Base-by-base conservation (phyloP, 768 basidiomycete genomes). In the Scleroderma citrinum region DNA sequence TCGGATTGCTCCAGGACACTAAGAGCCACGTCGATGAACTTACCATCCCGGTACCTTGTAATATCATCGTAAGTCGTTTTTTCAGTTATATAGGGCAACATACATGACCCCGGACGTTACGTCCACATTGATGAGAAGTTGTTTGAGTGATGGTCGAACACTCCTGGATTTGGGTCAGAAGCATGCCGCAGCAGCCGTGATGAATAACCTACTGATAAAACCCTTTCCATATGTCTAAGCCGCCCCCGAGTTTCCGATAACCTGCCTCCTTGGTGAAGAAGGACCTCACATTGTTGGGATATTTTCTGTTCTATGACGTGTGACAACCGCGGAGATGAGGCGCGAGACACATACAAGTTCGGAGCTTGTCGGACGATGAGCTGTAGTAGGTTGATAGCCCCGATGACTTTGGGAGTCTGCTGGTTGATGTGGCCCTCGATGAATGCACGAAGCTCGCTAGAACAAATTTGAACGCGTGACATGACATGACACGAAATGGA, bases 381-480 rank as follows among this genome's bases (percentile, higher is more conserved):
- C 39, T 81, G 77, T 0, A 80, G 47, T 1, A 81, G 55, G 32
- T 76, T 81, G 0, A 70, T 67, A 0, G 77, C 76, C 3, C 67
- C 65, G 2, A 61, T 34, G 3, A 69, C 65, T 21, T 66, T 55
- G 26, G 44, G 55, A 17, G n/a, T 67, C 23, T 65, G 37, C 6
- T 63, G 60, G 0, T n/a, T 57, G 3, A 54, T 56, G 2, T 19
- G 47, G 1, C 67, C 65, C 19, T 65, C 55, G 2, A 66, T 12
- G 26, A 68, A 61, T 13, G 17, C 30, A 23, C 54, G 57, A 5
- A 66, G 56, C 14, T 60, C 65, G 32, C 66, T 66, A 29, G 30
- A 20, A 32, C 29, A 29, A 21, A 35, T 5, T 35, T 36, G 10
- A 44, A 24, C 13, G 21, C 23, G 38, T 13, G 10, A 3, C 16